These are phyloP conservation scores for Candida argentea DNA, from an alignment of 805 yeast genomes.

Conservation along the genomic window DNA sequence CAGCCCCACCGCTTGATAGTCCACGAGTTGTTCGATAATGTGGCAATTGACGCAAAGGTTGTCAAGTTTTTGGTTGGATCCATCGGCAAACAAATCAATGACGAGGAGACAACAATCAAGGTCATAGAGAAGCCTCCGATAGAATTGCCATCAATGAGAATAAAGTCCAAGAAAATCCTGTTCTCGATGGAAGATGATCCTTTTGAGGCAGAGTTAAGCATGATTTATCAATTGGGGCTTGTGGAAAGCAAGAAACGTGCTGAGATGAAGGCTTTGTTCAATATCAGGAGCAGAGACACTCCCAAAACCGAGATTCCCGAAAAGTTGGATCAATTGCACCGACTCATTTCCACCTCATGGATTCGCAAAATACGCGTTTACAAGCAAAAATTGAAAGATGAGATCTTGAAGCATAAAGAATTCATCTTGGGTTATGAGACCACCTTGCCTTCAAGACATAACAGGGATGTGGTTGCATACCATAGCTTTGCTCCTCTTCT, in stretches of 20 bases:
- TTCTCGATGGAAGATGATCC: slow-evolving; percentile 36
- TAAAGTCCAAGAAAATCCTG: slow-evolving; percentile 16
- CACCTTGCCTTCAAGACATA: slow-evolving; percentile 7
- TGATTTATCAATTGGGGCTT: slow-evolving; percentile 32
- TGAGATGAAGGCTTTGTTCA: slow-evolving; percentile 19
- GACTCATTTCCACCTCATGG: slow-evolving; percentile 59
- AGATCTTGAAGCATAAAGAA: slow-evolving; percentile 24
- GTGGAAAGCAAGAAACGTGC: slow-evolving; percentile 29
- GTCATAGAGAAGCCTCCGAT: slow-evolving; percentile 23
- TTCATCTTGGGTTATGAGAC: slow-evolving; percentile 28
- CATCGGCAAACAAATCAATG: slow-evolving; percentile 9
- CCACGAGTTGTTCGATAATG: slow-evolving; percentile 27
- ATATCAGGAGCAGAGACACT: slow-evolving; percentile 4
- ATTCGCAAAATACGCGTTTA: slow-evolving; percentile 46
- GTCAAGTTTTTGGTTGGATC: slow-evolving; percentile 23
- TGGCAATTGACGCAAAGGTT: slow-evolving; percentile 23
- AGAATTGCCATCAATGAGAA: slow-evolving; percentile 17
- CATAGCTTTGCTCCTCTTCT: slow-evolving; percentile 26
- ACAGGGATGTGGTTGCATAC: slow-evolving; percentile 20
- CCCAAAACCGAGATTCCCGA: slow-evolving; percentile 2
- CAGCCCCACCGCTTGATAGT: slow-evolving; percentile 32
- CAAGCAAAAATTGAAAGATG: slow-evolving; percentile 24
- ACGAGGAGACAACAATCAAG: slow-evolving; percentile 11
- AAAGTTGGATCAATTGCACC: slow-evolving; percentile 23
- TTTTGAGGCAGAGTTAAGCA: slow-evolving; percentile 28